Base-by-base conservation (phyloP, 1,284 basidiomycete genomes). In the Inonotus obliquus region DNA sequence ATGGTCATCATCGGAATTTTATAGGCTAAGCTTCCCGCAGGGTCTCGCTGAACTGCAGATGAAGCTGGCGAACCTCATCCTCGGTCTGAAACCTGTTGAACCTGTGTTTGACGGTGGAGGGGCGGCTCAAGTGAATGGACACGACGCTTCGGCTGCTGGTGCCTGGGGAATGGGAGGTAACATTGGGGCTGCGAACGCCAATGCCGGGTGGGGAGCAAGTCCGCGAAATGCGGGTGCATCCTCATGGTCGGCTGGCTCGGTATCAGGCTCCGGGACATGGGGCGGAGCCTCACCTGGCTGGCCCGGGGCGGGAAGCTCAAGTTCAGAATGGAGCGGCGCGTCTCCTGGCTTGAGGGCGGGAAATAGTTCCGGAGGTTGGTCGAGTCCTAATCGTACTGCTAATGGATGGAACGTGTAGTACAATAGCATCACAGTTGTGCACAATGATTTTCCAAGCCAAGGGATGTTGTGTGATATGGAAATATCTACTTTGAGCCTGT, bases 1-100 rank as follows among this genome's bases (percentile, higher is more conserved):
- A 13, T 17, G 14, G 2, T 19, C 27, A 1, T 32, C 10, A n/a
- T 32, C 32, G 45, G 21, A 29, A n/a, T 7, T 17, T 17, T 48
- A 60, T 37, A 32, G 48, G 35, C 48, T 44, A 27, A 44, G 25
- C 14, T 27, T 66, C 38, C 32, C 32, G 55, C 72, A 94, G 86
- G 92, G 92, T 37, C 80, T 95, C 25, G 81, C 85, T 54, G 88
- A 93, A 71, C 79, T 96, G 13, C 87, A 92, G 69, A 85, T 84
- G 54, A 94, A 94, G 71, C 79, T 96, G 39, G 92, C 89, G 4
- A 88, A 87, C 65, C 79, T 95, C 62, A 87, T 94, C 58, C 77
- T 91, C 51, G 86, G 85, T 14, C 79, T 92, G 17, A 89, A 89
- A 70, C 76, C 79, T 5, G 80, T 82, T n/a, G 87, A 87, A 56